Evolutionary conservation across 768 basidiomycete species (phyloP), one percentile per base, ranked within the genome.

Genomic region (Candolleomyces eurysporus): DNA sequence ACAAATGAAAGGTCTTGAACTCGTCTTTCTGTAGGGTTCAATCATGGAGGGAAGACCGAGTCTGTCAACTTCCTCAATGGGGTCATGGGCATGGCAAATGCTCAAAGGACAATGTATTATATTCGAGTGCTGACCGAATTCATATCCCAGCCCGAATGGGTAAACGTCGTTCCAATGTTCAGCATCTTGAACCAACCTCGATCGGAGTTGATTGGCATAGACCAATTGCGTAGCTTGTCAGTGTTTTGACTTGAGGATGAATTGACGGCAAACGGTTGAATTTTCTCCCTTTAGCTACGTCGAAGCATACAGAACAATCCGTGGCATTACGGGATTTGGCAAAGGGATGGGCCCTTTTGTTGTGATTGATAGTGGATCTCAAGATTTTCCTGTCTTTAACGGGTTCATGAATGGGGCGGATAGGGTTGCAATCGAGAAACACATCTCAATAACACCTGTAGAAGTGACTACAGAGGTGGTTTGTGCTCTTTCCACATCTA

Each of bases 11-110:
- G 26, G 26, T 26, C 26, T 26, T 26, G 26, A 26, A 26, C 26
- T 21, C 19, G 45, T 9, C 6, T 17, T 36, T 36, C 61, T 26
- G 26, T 26, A 82, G 83, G 80, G 26, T 82, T 79, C 62, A 85
- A 85, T 64, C 82, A 87, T 67, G 85, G 75, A 70, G 85, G 87
- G 79, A 86, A 76, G 68, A 64, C 61, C 36, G 84, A 84, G 2
- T 68, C 74, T 19, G 72, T 90, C 69, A 90, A 91, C 68, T 84
- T 86, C 63, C 63, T 88, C 65, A 72, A 78, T 63, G 86, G 86
- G 14, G 81, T 83, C 52, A 92, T 92, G 91, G 91, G 91, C n/a
- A 64, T 91, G 55, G 89, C 90, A 53, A 94, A 94, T 67, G 92
- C 88, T 17, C 82, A 92, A 71, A 80, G 92, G 19, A 80, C 87